These are phyloP conservation scores for Pistacia atlantica DNA, from an alignment of 345 rosid genomes.

Conservation along the genomic window DNA sequence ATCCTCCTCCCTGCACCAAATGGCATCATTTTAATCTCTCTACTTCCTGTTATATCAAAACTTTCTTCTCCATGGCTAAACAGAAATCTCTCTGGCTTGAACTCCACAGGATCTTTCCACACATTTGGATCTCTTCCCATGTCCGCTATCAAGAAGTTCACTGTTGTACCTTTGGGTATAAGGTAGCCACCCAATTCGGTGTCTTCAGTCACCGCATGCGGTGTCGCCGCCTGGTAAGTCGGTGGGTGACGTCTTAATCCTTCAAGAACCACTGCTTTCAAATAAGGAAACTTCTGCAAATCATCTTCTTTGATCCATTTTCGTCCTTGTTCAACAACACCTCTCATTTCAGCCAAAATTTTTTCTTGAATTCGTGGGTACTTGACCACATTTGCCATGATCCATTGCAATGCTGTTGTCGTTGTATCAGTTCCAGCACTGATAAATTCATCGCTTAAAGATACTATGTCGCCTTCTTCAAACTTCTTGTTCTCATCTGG, in stretches of 20 bases:
- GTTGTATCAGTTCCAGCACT: slow-evolving; percentile 21
- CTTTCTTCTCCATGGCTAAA: not conserved
- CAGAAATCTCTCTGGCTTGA: slow-evolving; percentile 22
- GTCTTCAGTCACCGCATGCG: slow-evolving; percentile 9
- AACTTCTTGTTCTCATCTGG: not conserved
- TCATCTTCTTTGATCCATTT: slow-evolving; percentile 1
- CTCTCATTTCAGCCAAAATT: no score
- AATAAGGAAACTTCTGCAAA: slow-evolving; percentile 12
- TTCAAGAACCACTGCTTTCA: not conserved
- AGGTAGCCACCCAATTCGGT: slow-evolving; percentile 15
- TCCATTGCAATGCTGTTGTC: not conserved
- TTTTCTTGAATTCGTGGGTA: no score
- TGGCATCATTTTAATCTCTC: slow-evolving; percentile 28
- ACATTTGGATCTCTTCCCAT: slow-evolving; percentile 26
- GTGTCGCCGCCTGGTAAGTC: no score
- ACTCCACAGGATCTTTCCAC: slow-evolving; percentile 30
- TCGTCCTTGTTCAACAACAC: no score
- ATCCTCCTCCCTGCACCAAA: slow-evolving; percentile 32
- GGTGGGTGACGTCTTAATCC: no score
- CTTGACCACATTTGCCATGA: no score
- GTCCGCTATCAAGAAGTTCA: slow-evolving; percentile 29
- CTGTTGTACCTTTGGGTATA: slow-evolving; percentile 19
- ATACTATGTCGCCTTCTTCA: no score
- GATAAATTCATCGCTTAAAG: slow-evolving; percentile 16
- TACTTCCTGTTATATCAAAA: slow-evolving; percentile 14